phyloP scores from a whole-genome alignment of 2,329 filamentous ascomycete genomes.

The Ophiostoma novo-ulmi region DNA sequence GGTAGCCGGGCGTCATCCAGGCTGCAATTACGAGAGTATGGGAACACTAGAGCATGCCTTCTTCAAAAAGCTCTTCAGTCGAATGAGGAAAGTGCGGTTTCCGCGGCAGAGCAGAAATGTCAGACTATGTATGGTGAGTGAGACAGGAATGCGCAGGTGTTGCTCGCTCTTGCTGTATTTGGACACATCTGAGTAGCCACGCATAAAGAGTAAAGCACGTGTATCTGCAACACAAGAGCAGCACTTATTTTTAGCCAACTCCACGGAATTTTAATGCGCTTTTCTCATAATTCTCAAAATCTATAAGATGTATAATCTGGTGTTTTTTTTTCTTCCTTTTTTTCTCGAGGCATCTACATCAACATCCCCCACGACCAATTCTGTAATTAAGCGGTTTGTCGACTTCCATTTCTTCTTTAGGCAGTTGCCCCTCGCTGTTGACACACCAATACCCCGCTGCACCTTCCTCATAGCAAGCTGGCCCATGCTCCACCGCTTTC shows the following conservation, averaged over 20 bases:
- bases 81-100: background rate
- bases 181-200: background rate
- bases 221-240: background rate
- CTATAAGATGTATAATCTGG: too few relatives aligned
- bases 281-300: too few relatives aligned
- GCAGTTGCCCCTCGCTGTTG: slow-evolving; percentile 20
- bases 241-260: background rate
- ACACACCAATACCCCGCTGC: slow-evolving; percentile 17
- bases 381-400: slow-evolving; percentile 4
- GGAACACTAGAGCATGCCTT: background rate
- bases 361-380: background rate
- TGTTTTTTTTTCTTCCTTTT: background rate
- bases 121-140: background rate
- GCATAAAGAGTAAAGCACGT: background rate
- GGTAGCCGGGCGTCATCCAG: background rate
- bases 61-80: background rate
- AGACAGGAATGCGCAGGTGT: background rate
- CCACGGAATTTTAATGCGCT: too few relatives aligned
- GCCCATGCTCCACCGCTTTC: background rate
- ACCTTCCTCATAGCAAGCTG: background rate
- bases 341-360: background rate
- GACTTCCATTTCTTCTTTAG: slow-evolving; percentile 9
- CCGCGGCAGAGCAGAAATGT: background rate
- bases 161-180: slow-evolving; percentile 8
- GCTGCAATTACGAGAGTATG: background rate